A percentile compares a stretch with the other conserved stretches of the same genome.
Conservation (phyloP, 2,329 filamentous ascomycete species). For the Penicillium paneum region DNA sequence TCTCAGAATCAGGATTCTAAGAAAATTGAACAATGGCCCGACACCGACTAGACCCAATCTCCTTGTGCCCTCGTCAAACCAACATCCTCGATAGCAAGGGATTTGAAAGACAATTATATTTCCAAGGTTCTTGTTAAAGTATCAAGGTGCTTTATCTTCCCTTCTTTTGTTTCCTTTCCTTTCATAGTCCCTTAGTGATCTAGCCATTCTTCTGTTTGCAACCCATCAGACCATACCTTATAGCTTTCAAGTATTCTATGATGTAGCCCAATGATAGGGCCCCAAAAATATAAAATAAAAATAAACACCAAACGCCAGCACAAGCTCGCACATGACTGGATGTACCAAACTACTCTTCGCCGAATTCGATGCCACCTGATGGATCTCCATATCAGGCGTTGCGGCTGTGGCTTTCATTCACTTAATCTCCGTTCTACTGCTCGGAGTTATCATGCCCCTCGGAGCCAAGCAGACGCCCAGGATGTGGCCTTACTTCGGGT, state of each 20-base stretch:
- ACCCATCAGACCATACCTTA: not conserved
- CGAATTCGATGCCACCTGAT: conserved; percentile 11
- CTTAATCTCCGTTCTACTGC: not conserved
- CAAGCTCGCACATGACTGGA: conserved; percentile 5
- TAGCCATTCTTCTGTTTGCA: not conserved
- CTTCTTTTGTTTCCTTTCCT: not conserved
- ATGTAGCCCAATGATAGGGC: not conserved
- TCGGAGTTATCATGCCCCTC: not conserved
- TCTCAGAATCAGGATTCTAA: not conserved
- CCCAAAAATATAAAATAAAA: not conserved
- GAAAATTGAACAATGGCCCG: not conserved
- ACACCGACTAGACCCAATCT: not conserved
- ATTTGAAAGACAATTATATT: not conserved
- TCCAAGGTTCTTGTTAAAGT: not conserved
- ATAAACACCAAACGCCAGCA: not conserved
- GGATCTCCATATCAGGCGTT: conserved; percentile 13
- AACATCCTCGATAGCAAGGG: not conserved
- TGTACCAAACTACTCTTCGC: not conserved
- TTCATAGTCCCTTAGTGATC: not conserved
- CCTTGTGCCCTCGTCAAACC: not conserved
- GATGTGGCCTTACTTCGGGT: not conserved
- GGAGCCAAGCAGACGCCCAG: conserved; percentile 4
- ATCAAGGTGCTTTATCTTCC: not conserved
- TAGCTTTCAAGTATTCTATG: not conserved
- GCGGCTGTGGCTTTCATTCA: not conserved